phyloP scores from a whole-genome alignment of 1,284 basidiomycete genomes.

The Rhodotorula sp. region DNA sequence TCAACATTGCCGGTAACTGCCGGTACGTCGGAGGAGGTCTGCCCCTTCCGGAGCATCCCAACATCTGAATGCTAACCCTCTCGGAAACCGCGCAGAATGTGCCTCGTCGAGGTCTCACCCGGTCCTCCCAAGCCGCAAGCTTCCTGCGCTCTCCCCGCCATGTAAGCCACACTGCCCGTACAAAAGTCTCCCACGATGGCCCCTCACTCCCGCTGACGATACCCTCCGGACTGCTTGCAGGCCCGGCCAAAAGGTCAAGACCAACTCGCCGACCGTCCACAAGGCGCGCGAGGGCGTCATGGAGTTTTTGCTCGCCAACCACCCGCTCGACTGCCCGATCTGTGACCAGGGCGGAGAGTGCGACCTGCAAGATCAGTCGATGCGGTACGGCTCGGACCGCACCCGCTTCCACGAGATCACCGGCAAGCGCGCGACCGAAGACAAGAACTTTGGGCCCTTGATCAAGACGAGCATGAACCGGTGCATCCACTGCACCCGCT shows the following conservation, averaged over 20 bases:
- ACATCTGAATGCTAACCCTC: neutral
- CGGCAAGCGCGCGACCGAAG: conserved; percentile 96
- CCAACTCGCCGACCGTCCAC: conserved; percentile 90
- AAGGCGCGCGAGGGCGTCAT: conserved; percentile 97
- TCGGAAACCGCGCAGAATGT: conserved; percentile 64
- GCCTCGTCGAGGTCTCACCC: conserved; percentile 79
- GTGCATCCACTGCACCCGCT: conserved; percentile 99
- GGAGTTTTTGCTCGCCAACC: conserved; percentile 97
- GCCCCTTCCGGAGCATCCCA: no score
- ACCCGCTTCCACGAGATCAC: conserved; percentile 96
- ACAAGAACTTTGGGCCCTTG: conserved; percentile 96
- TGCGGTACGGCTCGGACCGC: conserved; percentile 97
- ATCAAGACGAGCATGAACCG: conserved; percentile 99
- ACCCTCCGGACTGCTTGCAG: conserved; percentile 4
- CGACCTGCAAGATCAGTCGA: conserved; percentile 98
- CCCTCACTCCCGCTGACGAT: neutral
- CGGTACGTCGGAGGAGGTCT: conserved; percentile 56
- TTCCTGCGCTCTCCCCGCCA: conserved; percentile 88
- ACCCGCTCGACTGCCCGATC: conserved; percentile 96
- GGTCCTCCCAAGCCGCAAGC: conserved; percentile 47
- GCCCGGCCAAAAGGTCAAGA: conserved; percentile 91
- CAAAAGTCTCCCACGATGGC: no score
- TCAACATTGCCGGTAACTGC: conserved; percentile 93
- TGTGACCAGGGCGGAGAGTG: conserved; percentile 88
- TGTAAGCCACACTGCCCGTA: conserved; percentile 52